These are phyloP conservation scores for Hypoxylon perforatum DNA, from an alignment of 495 filamentous ascomycete species.

Conservation along the genomic window DNA sequence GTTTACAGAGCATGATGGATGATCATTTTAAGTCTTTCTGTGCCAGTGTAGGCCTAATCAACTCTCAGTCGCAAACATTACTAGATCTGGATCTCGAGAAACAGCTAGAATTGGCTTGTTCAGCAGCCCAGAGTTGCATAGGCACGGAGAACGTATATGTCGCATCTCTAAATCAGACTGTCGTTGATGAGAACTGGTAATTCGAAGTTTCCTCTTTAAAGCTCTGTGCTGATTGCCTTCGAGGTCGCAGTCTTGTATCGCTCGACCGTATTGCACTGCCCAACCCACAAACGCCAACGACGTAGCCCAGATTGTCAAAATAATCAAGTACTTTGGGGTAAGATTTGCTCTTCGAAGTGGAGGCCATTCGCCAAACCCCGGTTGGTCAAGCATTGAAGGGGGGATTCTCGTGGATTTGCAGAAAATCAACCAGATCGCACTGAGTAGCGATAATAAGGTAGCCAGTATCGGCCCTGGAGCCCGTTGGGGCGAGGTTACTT, in stretches of 20 bases:
- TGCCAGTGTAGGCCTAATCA: too few species aligned
- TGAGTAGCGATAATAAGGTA: slow-evolving; percentile 43
- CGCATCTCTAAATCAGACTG: too few species aligned
- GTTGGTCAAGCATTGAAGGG: slow-evolving; percentile 47
- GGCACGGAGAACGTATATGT: too few species aligned
- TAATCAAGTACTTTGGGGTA: slow-evolving; percentile 11
- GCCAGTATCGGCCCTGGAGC: slow-evolving; percentile 54
- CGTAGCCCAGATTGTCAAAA: slow-evolving; percentile 41
- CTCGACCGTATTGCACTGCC: slow-evolving; percentile 48
- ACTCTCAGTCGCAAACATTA: too few species aligned
- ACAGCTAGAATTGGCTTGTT: too few species aligned
- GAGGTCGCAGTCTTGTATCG: slow-evolving; percentile 30
- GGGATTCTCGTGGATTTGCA: slow-evolving; percentile 60
- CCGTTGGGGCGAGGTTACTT: slow-evolving; percentile 54
- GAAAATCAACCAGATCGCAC: slow-evolving; percentile 49
- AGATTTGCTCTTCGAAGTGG: slow-evolving; percentile 58
- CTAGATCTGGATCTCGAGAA: too few species aligned
- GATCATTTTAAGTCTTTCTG: too few species aligned
- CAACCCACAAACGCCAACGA: slow-evolving; percentile 44
- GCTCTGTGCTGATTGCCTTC: neutral
- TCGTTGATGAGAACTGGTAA: too few species aligned
- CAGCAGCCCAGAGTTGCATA: too few species aligned
- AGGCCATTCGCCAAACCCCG: slow-evolving; percentile 53
- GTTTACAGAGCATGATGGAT: too few species aligned
- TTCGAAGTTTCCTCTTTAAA: too few species aligned